phyloP scores from a whole-genome alignment of 768 basidiomycete species.

The Cystoderma amianthinum region DNA sequence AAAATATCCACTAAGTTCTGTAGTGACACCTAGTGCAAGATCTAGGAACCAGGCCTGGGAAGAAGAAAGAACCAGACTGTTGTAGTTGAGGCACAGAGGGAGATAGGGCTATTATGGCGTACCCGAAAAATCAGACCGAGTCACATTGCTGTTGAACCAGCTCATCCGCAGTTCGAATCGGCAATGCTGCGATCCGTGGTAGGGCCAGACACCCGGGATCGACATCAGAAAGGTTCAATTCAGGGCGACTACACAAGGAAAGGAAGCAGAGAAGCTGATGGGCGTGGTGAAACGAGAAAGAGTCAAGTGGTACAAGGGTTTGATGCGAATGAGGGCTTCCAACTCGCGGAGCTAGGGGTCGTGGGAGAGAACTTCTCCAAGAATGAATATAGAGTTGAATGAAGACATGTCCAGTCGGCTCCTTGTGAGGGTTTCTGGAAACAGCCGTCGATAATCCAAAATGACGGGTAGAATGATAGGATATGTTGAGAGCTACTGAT shows the following conservation, averaged over 20 bases:
- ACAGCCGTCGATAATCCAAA: not conserved
- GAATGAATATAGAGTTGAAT: not conserved
- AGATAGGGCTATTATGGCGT: not conserved
- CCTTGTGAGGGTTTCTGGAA: not conserved
- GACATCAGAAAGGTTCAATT: slow-evolving; percentile 1
- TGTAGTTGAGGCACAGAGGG: too few species aligned
- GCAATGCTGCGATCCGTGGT: slow-evolving; percentile 6
- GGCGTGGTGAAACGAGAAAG: not conserved
- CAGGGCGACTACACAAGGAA: slow-evolving; percentile 7
- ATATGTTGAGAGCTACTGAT: not conserved
- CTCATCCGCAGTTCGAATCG: slow-evolving; percentile 10
- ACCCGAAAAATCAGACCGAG: not conserved
- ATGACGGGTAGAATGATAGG: not conserved
- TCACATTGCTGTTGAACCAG: slow-evolving; percentile 8
- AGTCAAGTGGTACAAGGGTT: not conserved
- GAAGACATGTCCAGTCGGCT: not conserved
- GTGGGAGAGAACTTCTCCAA: not conserved
- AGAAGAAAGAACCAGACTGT: not conserved
- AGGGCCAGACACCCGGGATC: not conserved
- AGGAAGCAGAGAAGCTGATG: slow-evolving; percentile 18
- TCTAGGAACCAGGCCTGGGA: not conserved
- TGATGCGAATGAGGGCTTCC: not conserved
- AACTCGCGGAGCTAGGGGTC: not conserved
- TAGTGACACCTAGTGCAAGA: not conserved
- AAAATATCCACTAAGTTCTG: too few species aligned